phyloP scores from a whole-genome alignment of 225 moss, liverwort and hornwort species.

The Pseudoscleropodium purum region DNA sequence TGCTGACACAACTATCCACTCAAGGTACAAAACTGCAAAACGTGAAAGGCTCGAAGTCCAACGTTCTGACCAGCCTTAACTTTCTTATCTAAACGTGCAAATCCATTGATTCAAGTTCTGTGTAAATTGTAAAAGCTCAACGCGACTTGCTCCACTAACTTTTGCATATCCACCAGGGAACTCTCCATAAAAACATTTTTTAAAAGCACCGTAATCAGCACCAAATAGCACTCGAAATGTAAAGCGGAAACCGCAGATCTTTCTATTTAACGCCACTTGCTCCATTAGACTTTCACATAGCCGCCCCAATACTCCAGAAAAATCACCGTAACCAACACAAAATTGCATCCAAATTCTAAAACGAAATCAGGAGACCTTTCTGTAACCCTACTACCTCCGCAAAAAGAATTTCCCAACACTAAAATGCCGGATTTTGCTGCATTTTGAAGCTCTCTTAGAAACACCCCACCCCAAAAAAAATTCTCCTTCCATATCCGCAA shows the following conservation, averaged over 20 bases:
- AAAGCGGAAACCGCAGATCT: background rate
- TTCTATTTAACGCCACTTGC: background rate
- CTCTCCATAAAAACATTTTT: background rate
- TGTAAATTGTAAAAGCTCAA: background rate
- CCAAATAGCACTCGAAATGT: no score
- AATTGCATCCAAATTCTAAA: background rate
- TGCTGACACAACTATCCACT: background rate
- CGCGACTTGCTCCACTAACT: no score
- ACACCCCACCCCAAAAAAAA: background rate
- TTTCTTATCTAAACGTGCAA: background rate
- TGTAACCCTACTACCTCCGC: background rate
- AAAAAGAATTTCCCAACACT: background rate
- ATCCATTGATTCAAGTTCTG: background rate
- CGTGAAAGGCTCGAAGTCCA: background rate
- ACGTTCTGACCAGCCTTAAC: background rate
- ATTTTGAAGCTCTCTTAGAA: background rate
- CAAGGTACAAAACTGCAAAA: background rate
- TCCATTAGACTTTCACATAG: background rate
- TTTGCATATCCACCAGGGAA: no score
- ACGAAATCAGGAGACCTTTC: background rate
- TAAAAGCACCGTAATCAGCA: background rate
- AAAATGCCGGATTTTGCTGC: background rate
- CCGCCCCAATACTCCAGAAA: background rate
- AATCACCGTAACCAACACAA: background rate
- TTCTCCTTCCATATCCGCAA: no score